Evolutionary conservation across 2,329 filamentous ascomycete species (phyloP).

Genomic region (Macrophomina phaseolina): DNA sequence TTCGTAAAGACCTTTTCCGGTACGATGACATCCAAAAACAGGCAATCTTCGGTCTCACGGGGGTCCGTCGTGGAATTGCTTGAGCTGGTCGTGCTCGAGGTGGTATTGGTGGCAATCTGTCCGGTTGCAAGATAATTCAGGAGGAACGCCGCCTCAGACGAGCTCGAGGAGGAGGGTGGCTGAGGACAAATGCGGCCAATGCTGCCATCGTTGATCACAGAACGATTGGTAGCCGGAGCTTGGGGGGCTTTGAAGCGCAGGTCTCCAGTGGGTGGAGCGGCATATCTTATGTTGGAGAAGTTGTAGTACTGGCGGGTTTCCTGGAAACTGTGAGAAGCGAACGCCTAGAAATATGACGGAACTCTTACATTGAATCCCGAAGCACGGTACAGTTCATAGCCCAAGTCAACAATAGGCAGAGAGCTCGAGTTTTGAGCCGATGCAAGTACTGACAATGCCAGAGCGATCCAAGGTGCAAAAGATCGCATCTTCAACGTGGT

Average conservation of each 20-base stretch:
- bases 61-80: slow-evolving; percentile 16
- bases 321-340: slow-evolving; percentile 35
- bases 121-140: slow-evolving; percentile 39
- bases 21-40: slow-evolving; percentile 49
- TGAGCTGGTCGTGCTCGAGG: slow-evolving; percentile 18
- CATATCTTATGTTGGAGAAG: slow-evolving; percentile 64
- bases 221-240: slow-evolving; percentile 50
- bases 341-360: background rate
- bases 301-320: slow-evolving; percentile 54
- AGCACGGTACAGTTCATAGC: slow-evolving; percentile 59
- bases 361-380: slow-evolving; percentile 50
- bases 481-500: too few species aligned
- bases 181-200: slow-evolving; percentile 30
- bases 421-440: background rate
- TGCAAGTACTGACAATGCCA: too few species aligned
- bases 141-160: background rate
- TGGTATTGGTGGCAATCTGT: background rate
- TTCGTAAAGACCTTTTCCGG: slow-evolving; percentile 42
- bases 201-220: slow-evolving; percentile 52
- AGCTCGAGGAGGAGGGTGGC: background rate
- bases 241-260: slow-evolving; percentile 58
- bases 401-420: slow-evolving; percentile 58
- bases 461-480: too few species aligned
- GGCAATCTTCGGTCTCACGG: slow-evolving; percentile 42
- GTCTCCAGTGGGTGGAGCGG: slow-evolving; percentile 58